Evolutionary conservation across 1,284 basidiomycete species (phyloP).

Genomic region (Stereum hirsutum): DNA sequence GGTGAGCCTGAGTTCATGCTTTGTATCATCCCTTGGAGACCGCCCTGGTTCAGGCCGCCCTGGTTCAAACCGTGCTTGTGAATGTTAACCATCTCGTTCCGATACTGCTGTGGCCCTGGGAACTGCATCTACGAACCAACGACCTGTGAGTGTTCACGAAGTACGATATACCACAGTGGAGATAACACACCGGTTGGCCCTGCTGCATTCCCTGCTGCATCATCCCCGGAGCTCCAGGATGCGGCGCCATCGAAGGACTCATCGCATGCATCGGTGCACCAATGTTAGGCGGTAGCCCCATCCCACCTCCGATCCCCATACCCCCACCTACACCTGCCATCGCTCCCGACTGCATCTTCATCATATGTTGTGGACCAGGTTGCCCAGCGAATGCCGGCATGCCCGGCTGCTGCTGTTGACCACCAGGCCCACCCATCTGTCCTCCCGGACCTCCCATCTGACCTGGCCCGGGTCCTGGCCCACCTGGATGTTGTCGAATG

Average conservation of each 20-base stretch:
- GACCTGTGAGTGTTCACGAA: too few species aligned
- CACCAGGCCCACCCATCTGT: constrained; percentile 14
- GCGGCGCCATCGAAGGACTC: constrained; percentile 16
- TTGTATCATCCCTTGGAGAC: constrained; percentile 12
- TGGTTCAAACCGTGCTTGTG: constrained; percentile 22
- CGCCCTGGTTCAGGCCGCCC: constrained; percentile 9
- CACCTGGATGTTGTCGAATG: too few species aligned
- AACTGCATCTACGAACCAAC: too few species aligned
- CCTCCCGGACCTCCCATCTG: too few species aligned
- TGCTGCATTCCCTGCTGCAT: constrained; percentile 27
- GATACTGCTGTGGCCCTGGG: constrained; percentile 23
- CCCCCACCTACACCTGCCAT: too few species aligned
- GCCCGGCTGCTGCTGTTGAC: constrained; percentile 9
- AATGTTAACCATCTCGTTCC: constrained; percentile 24
- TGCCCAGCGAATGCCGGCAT: constrained; percentile 25
- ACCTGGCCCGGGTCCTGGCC: too few species aligned
- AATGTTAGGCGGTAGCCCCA: constrained; percentile 11
- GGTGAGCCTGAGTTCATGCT: constrained; percentile 13
- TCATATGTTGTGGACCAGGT: constrained; percentile 21
- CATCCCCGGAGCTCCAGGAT: constrained; percentile 15
- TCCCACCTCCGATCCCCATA: constrained; percentile 21
- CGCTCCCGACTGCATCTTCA: constrained; percentile 17
- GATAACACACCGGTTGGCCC: too few species aligned
- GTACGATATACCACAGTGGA: too few species aligned
- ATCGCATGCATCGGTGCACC: constrained; percentile 17